phyloP scores from a whole-genome alignment of 108 stramenopile genomes.

The Epipyxis sp. region DNA sequence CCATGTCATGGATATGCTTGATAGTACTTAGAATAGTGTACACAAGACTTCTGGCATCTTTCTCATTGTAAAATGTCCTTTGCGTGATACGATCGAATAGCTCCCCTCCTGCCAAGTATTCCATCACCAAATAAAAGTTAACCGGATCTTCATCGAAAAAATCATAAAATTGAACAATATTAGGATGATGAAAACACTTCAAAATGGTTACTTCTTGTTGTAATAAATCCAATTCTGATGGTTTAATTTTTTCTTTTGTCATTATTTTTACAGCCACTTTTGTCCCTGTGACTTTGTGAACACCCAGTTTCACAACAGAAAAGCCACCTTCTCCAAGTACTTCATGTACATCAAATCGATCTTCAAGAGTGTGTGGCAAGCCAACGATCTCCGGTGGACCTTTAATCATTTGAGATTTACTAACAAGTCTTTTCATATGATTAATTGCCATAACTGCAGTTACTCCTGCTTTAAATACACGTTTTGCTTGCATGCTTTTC shows the following conservation, averaged over 20 bases:
- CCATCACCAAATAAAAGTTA: slow-evolving; percentile 65
- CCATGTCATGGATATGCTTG: slow-evolving; percentile 68
- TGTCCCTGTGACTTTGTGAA: not conserved
- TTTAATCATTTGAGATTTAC: too few species aligned
- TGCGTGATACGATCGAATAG: slow-evolving; percentile 88
- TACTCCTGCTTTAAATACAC: too few species aligned
- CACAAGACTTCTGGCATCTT: slow-evolving; percentile 79
- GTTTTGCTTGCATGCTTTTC: too few species aligned
- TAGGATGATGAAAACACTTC: slow-evolving; percentile 64
- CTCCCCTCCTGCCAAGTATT: slow-evolving; percentile 76
- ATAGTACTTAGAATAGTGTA: slow-evolving; percentile 71
- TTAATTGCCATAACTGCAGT: too few species aligned
- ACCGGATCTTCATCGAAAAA: slow-evolving; percentile 66
- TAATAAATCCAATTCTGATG: slow-evolving; percentile 23
- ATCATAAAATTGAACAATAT: slow-evolving; percentile 74
- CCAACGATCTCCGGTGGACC: too few species aligned
- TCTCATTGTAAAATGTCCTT: slow-evolving; percentile 84
- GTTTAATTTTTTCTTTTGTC: not conserved
- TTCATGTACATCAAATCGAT: too few species aligned
- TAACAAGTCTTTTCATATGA: too few species aligned
- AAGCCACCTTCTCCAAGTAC: not conserved
- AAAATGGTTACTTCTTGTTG: slow-evolving; percentile 76
- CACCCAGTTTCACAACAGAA: not conserved
- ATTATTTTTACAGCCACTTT: slow-evolving; percentile 13
- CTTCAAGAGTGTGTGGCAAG: too few species aligned